Evolutionary conservation across 1,284 basidiomycete genomes (phyloP).

Genomic region (Ustilago vetiveriae): DNA sequence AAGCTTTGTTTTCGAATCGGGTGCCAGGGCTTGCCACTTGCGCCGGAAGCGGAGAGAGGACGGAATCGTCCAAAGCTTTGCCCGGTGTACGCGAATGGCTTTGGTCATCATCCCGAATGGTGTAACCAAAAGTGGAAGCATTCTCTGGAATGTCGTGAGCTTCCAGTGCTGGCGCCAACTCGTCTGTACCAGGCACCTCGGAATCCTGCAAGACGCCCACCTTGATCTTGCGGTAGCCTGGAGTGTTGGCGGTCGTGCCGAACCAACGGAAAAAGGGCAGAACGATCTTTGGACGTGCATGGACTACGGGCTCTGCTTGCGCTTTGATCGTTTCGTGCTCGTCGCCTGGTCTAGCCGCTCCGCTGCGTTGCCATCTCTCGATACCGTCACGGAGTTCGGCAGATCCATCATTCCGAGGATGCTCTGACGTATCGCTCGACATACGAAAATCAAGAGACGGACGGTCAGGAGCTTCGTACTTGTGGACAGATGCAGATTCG

Average conservation of each 20-base stretch:
- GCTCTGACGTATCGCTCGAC: background rate
- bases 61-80: slow-evolving; percentile 26
- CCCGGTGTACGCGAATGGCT: slow-evolving; percentile 15
- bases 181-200: slow-evolving; percentile 41
- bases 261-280: slow-evolving; percentile 64
- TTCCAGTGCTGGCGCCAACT: slow-evolving; percentile 32
- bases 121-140: slow-evolving; percentile 22
- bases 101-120: slow-evolving; percentile 39
- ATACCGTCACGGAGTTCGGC: slow-evolving; percentile 46
- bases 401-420: slow-evolving; percentile 1
- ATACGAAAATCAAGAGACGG: slow-evolving; percentile 5
- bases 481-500: slow-evolving; percentile 7
- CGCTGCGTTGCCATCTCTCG: slow-evolving; percentile 45
- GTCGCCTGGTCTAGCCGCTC: slow-evolving; percentile 16
- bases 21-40: slow-evolving; percentile 19
- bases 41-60: slow-evolving; percentile 28
- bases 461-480: slow-evolving; percentile 15
- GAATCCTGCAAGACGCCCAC: slow-evolving; percentile 55
- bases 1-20: slow-evolving; percentile 32
- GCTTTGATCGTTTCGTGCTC: slow-evolving; percentile 15
- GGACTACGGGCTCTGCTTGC: slow-evolving; percentile 9
- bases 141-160: slow-evolving; percentile 7
- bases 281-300: slow-evolving; percentile 47
- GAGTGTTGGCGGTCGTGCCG: slow-evolving; percentile 60
- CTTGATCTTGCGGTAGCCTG: slow-evolving; percentile 59